Conservation (phyloP, 2,329 filamentous ascomycete species). For the Xylariaceae sp. region DNA sequence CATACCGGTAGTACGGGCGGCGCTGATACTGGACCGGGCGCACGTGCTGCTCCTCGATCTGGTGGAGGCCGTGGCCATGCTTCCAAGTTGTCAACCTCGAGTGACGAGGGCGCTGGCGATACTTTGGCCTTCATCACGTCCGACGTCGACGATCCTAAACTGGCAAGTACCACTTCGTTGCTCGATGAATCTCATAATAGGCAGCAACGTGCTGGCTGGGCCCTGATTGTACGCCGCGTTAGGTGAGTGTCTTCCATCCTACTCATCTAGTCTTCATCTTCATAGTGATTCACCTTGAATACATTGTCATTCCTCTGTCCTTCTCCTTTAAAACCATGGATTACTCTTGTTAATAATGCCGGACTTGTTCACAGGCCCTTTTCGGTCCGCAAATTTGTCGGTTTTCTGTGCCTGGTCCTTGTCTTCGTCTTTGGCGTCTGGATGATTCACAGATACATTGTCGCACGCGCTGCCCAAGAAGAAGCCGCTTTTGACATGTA, state of each 20-base stretch:
- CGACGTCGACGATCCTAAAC: conserved; percentile 8
- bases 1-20: conserved; percentile 10
- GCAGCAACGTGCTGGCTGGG: conserved; percentile 16
- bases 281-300: neutral
- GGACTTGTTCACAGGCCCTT: conserved; percentile 20
- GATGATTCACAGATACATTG: conserved; percentile 21
- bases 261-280: neutral
- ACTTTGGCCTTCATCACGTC: conserved; percentile 11
- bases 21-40: conserved; percentile 2
- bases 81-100: conserved; percentile 19
- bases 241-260: conserved; percentile 22
- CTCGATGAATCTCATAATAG: conserved; percentile 17
- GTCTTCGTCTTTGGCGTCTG: conserved; percentile 23
- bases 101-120: conserved; percentile 18
- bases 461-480: conserved; percentile 12
- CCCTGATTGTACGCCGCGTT: conserved; percentile 20
- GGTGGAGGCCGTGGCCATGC: conserved; percentile 8
- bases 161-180: conserved; percentile 13
- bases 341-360: conserved; percentile 26
- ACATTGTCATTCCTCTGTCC: neutral
- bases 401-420: conserved; percentile 20
- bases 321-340: conserved; percentile 1
- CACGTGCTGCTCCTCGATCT: conserved; percentile 8
- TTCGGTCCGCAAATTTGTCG: conserved; percentile 23
- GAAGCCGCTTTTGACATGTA: conserved; percentile 23